phyloP scores from a whole-genome alignment of 129 eudicot genomes.

The Heracleum sosnowskyi region DNA sequence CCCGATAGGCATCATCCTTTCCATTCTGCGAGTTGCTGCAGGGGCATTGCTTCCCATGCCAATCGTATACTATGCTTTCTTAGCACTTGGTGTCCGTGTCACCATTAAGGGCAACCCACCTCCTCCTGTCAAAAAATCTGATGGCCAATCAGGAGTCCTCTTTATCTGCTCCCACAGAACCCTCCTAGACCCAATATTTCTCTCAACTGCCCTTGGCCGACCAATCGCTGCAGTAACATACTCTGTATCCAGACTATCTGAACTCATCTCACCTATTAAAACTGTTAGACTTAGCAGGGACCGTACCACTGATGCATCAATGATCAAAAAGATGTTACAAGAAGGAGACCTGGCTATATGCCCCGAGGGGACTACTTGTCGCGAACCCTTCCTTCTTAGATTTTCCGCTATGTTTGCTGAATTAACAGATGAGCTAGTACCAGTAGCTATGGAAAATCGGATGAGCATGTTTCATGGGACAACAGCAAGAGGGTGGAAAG shows the following conservation, averaged over 20 bases:
- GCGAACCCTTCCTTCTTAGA: conserved; percentile 8
- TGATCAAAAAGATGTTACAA: conserved; percentile 6
- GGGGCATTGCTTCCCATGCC: conserved; percentile 12
- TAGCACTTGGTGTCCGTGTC: conserved; percentile 7
- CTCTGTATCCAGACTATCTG: conserved; percentile 3
- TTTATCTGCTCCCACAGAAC: conserved; percentile 8
- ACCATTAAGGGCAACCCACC: conserved; percentile 4
- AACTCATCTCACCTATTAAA: conserved; percentile 3
- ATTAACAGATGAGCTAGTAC: conserved; percentile 9
- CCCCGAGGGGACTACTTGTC: conserved; percentile 9
- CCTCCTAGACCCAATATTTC: conserved; percentile 8
- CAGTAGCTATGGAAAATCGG: conserved; percentile 5
- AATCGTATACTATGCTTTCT: neutral
- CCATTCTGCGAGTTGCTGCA: neutral
- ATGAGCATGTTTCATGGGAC: conserved; percentile 12
- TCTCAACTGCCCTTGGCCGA: conserved; percentile 10
- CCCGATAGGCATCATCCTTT: conserved; percentile 6
- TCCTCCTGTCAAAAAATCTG: conserved; percentile 4
- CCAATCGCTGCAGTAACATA: conserved; percentile 3
- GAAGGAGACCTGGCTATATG: conserved; percentile 11
- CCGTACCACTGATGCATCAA: conserved; percentile 8
- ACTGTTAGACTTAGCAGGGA: conserved; percentile 6
- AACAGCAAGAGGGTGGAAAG: conserved; percentile 13
- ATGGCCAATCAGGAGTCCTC: conserved; percentile 11
- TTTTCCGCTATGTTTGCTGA: conserved; percentile 9